Percentiles rank a stretch among this genome's conserved stretches.
These are phyloP conservation scores for Posidonia australis DNA, from an alignment of 106 monocot genomes.

Conservation along the genomic window DNA sequence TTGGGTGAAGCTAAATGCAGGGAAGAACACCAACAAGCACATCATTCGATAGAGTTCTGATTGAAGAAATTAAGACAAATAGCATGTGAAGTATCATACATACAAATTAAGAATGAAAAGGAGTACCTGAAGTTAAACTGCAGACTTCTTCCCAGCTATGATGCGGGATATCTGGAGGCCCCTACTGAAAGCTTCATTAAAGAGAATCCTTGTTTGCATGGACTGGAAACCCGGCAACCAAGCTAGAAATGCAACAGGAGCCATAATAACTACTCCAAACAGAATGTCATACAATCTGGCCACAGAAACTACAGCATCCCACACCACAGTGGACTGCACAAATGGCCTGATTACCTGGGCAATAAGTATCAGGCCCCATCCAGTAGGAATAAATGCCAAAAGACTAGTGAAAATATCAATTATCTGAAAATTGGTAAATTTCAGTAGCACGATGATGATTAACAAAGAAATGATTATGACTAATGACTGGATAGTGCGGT, in stretches of 20 bases:
- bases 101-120: too few species aligned
- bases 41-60: too few species aligned
- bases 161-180: constrained; percentile 91
- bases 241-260: constrained; percentile 66
- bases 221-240: constrained; percentile 91
- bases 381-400: constrained; percentile 76
- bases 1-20: too few species aligned
- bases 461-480: constrained; percentile 31
- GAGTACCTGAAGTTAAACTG: not conserved
- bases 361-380: constrained; percentile 75
- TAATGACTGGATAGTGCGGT: constrained; percentile 58
- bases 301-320: constrained; percentile 60
- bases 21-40: too few species aligned
- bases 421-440: constrained; percentile 50
- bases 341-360: constrained; percentile 57
- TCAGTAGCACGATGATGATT: constrained; percentile 38
- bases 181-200: constrained; percentile 93
- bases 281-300: constrained; percentile 83
- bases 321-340: constrained; percentile 37
- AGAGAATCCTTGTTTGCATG: constrained; percentile 98
- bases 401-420: constrained; percentile 79
- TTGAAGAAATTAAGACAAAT: too few species aligned
- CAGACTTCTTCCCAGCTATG: constrained; percentile 63
- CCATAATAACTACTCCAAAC: constrained; percentile 71
- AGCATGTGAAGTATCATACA: too few species aligned